Conservation (phyloP, 345 rosid species). For the Brassica cretica region DNA sequence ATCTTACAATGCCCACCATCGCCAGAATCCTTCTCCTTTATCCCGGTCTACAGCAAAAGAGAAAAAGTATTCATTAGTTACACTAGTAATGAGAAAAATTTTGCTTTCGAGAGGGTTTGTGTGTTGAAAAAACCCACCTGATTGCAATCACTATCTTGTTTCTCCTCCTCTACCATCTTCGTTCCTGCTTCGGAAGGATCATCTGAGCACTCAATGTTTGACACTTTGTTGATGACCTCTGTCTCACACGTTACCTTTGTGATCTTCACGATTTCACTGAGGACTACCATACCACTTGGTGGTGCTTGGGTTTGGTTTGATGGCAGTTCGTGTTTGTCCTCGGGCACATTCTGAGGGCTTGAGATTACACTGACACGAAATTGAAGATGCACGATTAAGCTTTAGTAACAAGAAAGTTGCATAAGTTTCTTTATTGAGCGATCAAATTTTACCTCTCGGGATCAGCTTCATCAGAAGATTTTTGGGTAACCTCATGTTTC, state of each 20-base stretch:
- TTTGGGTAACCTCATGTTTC: constrained; percentile 38
- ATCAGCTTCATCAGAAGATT: constrained; percentile 14
- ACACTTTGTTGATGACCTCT: constrained; percentile 33
- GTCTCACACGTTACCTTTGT: constrained; percentile 49
- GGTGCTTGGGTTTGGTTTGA: constrained; percentile 29
- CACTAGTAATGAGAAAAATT: background rate
- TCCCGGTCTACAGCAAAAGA: constrained; percentile 9
- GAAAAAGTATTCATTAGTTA: background rate
- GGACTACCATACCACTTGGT: constrained; percentile 42
- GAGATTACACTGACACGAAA: constrained; percentile 38
- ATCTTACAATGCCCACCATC: constrained; percentile 22
- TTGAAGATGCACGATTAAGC: background rate
- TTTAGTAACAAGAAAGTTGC: background rate
- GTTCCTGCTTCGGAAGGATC: constrained; percentile 37
- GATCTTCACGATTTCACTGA: constrained; percentile 49
- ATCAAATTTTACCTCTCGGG: constrained; percentile 42
- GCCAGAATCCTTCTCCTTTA: constrained; percentile 6
- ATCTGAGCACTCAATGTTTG: constrained; percentile 35
- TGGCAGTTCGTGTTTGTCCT: constrained; percentile 49
- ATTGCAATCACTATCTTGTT: constrained; percentile 10
- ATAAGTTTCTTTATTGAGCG: background rate
- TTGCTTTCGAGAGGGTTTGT: background rate
- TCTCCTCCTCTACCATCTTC: constrained; percentile 23
- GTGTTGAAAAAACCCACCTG: constrained; percentile 15
- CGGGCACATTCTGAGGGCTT: constrained; percentile 37